A percentile compares a stretch with the other conserved stretches of the same genome.
Conservation (phyloP, 2,329 filamentous ascomycete species). For the Hymenoscyphus scutula region DNA sequence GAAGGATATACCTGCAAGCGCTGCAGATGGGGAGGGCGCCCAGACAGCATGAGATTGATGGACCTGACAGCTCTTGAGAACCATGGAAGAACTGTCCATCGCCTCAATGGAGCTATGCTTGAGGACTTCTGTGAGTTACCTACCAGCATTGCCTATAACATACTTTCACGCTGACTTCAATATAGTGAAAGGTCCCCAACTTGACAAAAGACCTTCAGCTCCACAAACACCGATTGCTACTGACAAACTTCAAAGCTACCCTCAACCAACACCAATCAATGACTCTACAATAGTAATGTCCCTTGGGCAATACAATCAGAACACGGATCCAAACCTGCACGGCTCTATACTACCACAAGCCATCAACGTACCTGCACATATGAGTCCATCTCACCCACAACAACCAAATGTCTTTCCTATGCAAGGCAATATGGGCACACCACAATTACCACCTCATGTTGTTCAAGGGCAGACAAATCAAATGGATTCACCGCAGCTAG, state of each 20-base stretch:
- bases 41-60: slow-evolving; percentile 2
- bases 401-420: not conserved
- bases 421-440: not conserved
- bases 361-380: not conserved
- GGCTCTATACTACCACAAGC: not conserved
- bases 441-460: not conserved
- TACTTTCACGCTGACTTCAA: not conserved
- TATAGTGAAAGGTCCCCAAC: not conserved
- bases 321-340: not conserved
- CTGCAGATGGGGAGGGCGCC: not conserved
- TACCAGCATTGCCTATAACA: not conserved
- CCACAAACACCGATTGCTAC: not conserved
- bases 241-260: not conserved
- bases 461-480: not conserved
- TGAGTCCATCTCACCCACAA: not conserved
- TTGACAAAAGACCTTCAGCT: slow-evolving; percentile 1
- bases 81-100: not conserved
- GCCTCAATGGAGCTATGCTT: not conserved
- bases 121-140: not conserved
- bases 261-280: not conserved
- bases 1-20: not conserved
- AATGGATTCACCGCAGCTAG: not conserved
- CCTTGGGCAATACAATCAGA: not conserved
- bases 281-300: not conserved
- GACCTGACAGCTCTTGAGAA: not conserved